These are phyloP conservation scores for Hydnomerulius pinastri DNA, from an alignment of 768 basidiomycete genomes.

Conservation along the genomic window DNA sequence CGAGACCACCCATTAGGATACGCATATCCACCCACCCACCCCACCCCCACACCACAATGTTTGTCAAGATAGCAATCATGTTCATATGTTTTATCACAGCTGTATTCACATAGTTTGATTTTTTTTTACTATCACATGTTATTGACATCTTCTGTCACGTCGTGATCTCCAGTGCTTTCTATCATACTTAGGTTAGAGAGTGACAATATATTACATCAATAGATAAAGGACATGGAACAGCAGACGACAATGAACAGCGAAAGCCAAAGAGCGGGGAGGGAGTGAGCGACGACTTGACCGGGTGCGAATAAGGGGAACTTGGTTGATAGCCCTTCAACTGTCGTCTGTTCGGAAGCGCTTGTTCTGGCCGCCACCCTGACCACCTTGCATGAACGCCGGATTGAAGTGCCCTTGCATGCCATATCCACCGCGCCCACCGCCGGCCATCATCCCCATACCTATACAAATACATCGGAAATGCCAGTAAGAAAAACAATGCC, in stretches of 20 bases:
- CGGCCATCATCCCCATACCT: conserved; percentile 57
- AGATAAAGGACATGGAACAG: conserved; percentile 22
- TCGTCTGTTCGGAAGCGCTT: conserved; percentile 61
- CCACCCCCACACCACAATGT: conserved; percentile 6
- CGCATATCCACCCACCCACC: too few species aligned
- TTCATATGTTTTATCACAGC: conserved; percentile 13
- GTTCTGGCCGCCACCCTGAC: conserved; percentile 44
- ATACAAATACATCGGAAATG: conserved; percentile 33
- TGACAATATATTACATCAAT: conserved; percentile 29
- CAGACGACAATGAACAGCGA: conserved; percentile 8
- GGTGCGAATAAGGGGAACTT: not conserved
- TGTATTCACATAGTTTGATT: conserved; percentile 19
- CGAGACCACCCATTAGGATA: conserved; percentile 11
- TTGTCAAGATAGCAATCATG: conserved; percentile 7
- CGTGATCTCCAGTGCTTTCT: not conserved
- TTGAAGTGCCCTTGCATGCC: conserved; percentile 69
- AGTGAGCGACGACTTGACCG: not conserved
- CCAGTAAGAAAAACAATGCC: conserved; percentile 33
- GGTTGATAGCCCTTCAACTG: conserved; percentile 23
- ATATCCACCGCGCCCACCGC: conserved; percentile 50
- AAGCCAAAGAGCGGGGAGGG: conserved; percentile 1
- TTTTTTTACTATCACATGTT: conserved; percentile 3
- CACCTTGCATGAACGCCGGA: conserved; percentile 66
- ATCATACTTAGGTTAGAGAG: conserved; percentile 8
- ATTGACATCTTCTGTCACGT: not conserved